Conservation (phyloP, 1,139 yeast species). For the Sugiyamaella castrensis region DNA sequence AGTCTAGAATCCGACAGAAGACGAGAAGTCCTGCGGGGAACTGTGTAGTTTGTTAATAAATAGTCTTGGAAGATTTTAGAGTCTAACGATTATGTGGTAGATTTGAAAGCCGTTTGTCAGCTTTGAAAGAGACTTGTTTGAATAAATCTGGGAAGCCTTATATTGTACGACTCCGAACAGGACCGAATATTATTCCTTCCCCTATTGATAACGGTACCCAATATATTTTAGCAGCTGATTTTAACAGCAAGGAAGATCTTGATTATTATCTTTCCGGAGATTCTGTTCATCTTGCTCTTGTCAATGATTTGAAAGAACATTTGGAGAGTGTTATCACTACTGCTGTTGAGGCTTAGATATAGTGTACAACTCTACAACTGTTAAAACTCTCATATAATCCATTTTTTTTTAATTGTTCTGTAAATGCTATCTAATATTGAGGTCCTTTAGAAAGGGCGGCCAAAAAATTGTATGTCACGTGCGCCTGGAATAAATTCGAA, state of each 20-base stretch:
- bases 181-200: constrained; percentile 8
- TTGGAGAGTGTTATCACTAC: constrained; percentile 3
- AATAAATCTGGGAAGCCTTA: constrained; percentile 4
- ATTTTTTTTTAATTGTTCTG: too few species aligned
- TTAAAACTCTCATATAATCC: too few species aligned
- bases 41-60: too few species aligned
- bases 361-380: too few species aligned
- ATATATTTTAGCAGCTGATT: constrained; percentile 7
- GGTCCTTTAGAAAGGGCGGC: too few species aligned
- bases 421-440: too few species aligned
- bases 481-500: too few species aligned
- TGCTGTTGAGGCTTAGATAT: constrained; percentile 3
- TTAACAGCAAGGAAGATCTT: constrained; percentile 2
- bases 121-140: constrained; percentile 4
- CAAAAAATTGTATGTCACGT: too few species aligned
- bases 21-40: too few species aligned
- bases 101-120: neutral
- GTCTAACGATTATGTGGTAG: too few species aligned
- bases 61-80: neutral
- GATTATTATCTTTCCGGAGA: constrained; percentile 9
- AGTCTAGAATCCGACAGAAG: too few species aligned
- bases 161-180: constrained; percentile 8
- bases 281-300: constrained; percentile 5
- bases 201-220: constrained; percentile 10
- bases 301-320: neutral